phyloP scores from a whole-genome alignment of 257 asterid species.

The Przewalskia tangutica region DNA sequence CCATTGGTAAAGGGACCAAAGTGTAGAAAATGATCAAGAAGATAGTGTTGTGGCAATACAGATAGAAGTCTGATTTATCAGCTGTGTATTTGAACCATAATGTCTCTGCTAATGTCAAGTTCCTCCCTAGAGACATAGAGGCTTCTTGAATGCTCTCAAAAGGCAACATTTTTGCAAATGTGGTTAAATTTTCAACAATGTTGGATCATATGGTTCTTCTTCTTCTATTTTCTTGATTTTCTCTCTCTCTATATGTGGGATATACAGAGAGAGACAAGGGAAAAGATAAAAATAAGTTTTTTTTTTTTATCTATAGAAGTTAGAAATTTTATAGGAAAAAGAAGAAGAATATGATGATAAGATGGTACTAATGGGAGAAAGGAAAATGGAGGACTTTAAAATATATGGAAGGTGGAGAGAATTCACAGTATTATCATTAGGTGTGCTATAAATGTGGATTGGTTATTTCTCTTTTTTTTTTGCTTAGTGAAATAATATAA shows the following conservation, averaged over 20 bases:
- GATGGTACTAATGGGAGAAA: too few relatives aligned
- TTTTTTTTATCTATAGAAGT: background rate
- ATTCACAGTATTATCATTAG: background rate
- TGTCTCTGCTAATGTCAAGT: slow-evolving; percentile 40
- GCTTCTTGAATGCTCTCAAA: slow-evolving; percentile 42
- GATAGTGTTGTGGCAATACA: slow-evolving; percentile 53
- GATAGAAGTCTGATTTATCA: slow-evolving; percentile 36
- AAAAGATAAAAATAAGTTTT: background rate
- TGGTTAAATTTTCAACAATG: background rate
- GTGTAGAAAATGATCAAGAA: slow-evolving; percentile 55
- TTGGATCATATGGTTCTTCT: background rate
- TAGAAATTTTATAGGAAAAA: background rate
- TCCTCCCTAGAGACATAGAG: slow-evolving; percentile 42
- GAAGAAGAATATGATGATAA: background rate
- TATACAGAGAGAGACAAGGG: slow-evolving; percentile 2
- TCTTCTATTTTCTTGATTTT: background rate
- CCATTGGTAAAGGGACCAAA: slow-evolving; percentile 43
- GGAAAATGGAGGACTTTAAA: too few relatives aligned
- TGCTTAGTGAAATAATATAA: too few relatives aligned
- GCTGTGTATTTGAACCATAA: slow-evolving; percentile 60
- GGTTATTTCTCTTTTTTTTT: too few relatives aligned
- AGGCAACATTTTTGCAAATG: slow-evolving; percentile 38
- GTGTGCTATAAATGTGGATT: background rate
- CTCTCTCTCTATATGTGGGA: slow-evolving; percentile 11
- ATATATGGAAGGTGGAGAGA: slow-evolving; percentile 9